Percentiles rank a stretch among this genome's conserved stretches.
These are phyloP conservation scores for Saraca asoca DNA, from an alignment of 331 rosid genomes.

Conservation along the genomic window DNA sequence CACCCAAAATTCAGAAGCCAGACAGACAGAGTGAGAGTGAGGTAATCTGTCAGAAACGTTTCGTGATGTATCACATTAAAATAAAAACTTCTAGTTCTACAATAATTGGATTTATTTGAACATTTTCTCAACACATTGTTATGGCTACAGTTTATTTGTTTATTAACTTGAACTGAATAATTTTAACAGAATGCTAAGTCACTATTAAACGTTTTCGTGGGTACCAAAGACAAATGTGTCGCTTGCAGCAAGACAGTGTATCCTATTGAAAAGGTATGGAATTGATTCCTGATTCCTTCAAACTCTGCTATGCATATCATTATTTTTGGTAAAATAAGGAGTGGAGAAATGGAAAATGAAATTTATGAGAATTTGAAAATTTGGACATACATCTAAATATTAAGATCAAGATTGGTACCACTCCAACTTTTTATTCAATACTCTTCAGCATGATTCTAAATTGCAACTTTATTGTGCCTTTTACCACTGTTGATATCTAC, in stretches of 20 bases:
- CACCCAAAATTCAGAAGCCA: slow-evolving; percentile 75
- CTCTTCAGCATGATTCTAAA: too few species aligned
- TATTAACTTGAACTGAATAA: not conserved
- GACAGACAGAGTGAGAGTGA: slow-evolving; percentile 65
- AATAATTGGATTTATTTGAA: not conserved
- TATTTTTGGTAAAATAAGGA: too few species aligned
- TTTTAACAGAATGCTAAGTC: slow-evolving; percentile 59
- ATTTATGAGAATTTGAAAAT: too few species aligned
- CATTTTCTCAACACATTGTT: not conserved
- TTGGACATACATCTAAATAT: too few species aligned
- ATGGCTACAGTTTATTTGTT: too few species aligned
- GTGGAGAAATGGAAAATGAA: too few species aligned
- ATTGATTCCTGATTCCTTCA: too few species aligned
- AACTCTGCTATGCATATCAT: too few species aligned
- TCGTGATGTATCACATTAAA: not conserved
- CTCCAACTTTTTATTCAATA: too few species aligned
- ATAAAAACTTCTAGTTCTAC: slow-evolving; percentile 21
- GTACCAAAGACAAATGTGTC: slow-evolving; percentile 85
- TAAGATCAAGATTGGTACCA: too few species aligned
- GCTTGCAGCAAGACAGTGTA: slow-evolving; percentile 79
- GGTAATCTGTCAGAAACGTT: slow-evolving; percentile 42
- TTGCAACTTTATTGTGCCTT: too few species aligned
- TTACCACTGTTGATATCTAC: too few species aligned
- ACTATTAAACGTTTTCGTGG: slow-evolving; percentile 63
- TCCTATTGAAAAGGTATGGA: slow-evolving; percentile 79